Evolutionary conservation across 1,139 yeast species (phyloP), one percentile per base, ranked within the genome.

Genomic region (Suhomyces anneliseae): DNA sequence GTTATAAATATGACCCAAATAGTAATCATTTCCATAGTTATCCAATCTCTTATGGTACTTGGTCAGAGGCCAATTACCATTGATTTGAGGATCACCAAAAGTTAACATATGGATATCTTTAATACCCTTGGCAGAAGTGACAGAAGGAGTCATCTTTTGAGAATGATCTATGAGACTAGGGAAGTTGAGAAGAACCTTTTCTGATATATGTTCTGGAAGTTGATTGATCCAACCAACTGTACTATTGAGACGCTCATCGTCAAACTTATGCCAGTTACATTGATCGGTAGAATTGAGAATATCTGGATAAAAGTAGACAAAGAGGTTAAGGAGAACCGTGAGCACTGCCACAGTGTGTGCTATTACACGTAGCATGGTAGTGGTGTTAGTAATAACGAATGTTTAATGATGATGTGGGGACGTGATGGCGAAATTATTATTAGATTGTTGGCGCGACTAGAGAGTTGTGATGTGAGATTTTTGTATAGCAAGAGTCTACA

Each of bases 1-100:
- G 1, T 66, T 57, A 64, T 86, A 90, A 36, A 92, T 83, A 60
- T 92, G 97, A 3, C 96, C 95, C 53, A 93, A 69, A 60, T 85
- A 93, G 58, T 82, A 78, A 69, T 93, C 98, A 65, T 92, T 93
- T 1, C 97, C 98, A 59, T 69, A 85, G 45, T 88, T 85, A 60
- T 93, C 99, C 34, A 93, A 70, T 46, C 89, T 67, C 54, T 88
- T 86, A 50, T 89, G 74, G 58, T 85, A 83, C n/a, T 85, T 80
- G 1, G 95, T 86, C 42, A 73, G 70, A 9, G 78, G 78, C 85
- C 89, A 83, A 54, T 84, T 81, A 1, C 98, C 98, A 53, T 92
- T 87, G 64, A 93, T 90, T 67, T 93, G 99, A 0, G 99, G 99
- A 62, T 93, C 99, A 9, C 98, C 99, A 65, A 90, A 85, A 3